Evolutionary conservation across 768 basidiomycete genomes (phyloP), one percentile per base, ranked within the genome.

Genomic region (Lepiota venenata): DNA sequence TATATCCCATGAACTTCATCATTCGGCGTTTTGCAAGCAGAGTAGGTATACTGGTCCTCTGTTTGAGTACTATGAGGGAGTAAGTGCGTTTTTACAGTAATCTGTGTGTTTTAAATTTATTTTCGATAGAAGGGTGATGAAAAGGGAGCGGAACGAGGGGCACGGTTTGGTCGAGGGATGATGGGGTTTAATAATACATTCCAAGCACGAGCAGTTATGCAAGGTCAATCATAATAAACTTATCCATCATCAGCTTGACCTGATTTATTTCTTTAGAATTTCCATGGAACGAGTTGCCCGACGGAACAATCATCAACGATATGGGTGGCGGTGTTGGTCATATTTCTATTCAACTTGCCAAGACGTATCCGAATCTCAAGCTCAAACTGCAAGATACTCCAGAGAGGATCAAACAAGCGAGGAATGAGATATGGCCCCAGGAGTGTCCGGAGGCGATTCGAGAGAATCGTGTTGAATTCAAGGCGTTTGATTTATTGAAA

Each of bases 271-370:
- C 25, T 25, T 2, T 5, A 32, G 32, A 32, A 32, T 32, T 32
- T 32, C 32, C 32, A 32, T 32, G 32, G 10, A 7, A 32, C 32
- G 32, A 32, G 32, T 9, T 32, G 32, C 11, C 62, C 14, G 36
- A 43, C n/a, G 61, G 61, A n/a, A 56, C 64, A 21, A 54, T 61
- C 12, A 55, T 76, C 14, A 69, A 70, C 18, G 72, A 74, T 57
- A 67, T 74, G 11, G 74, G 71, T 7, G 69, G 71, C 16, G 67
- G 69, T n/a, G 61, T 67, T 25, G 74, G 73, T 1, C 55, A 61
- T 42, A 61, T 68, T 16, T 57, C 64, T 10, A 58, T 71, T 41
- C 50, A 60, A 14, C 57, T 74, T 5, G 50, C 61, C 5, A 64
- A 67, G 50, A 47, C 47, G 9, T 65, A 66, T 46, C 65, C 68